Evolutionary conservation across 805 yeast species (phyloP), one percentile per base, ranked within the genome.

Genomic region (Wickerhamiella azyma): DNA sequence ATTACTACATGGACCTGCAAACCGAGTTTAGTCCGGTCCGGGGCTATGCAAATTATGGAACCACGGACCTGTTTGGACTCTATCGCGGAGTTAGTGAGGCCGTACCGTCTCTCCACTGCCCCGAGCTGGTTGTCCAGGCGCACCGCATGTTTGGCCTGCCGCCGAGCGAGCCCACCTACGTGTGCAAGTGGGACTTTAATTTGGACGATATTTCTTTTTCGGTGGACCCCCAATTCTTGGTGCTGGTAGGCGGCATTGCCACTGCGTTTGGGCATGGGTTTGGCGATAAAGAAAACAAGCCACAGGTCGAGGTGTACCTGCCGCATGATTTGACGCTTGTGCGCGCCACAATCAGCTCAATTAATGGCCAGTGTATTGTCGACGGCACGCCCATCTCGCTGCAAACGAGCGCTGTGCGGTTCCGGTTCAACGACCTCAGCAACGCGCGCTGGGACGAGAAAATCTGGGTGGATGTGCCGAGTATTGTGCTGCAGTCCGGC

Each of bases 71-170:
- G 2, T 39, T 55, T 7, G 54, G 50, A 13, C 18, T 51, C 13
- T 21, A 21, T 7, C 24, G 24, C 6, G 24, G 24, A 7, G 24
- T 7, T 7, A 21, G 6, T 16, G 51, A 47, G 1, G n/a, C 32
- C 7, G 37, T 19, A 7, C 30, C 43, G 0, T 36, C 57, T 2
- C 47, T 61, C 7, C 48, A 54, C 16, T 19, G 51, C 7, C 39
- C 33, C 9, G 46, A 37, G 6, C 30, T 32, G 3, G 53, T 49
- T 32, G 33, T 45, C 7, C 39, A 84, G 60, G 94, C 95, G 1
- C 95, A 89, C 60, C 70, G 97, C 56, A 77, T 88, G 79, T 85
- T 85, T 66, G 98, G 98, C 0, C 59, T 85, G 2, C 95, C 95
- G 0, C 96, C 96, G 0, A 66, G 70, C 7, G 94, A 85, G 58